phyloP scores from a whole-genome alignment of 257 asterid genomes.

The Verbena officinalis region DNA sequence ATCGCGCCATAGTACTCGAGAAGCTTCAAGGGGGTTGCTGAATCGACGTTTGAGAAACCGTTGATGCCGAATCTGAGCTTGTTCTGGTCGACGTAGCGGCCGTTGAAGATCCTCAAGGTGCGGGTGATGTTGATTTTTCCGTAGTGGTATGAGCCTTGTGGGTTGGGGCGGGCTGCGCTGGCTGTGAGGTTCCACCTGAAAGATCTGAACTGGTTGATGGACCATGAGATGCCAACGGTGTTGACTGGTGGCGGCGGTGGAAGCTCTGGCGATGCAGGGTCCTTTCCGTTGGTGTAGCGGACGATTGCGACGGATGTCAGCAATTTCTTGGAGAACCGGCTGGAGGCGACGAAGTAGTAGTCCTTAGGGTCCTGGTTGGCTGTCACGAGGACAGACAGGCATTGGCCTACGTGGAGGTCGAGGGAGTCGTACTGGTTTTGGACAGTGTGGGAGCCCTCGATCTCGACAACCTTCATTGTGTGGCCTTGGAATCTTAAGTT shows the following conservation, averaged over 20 bases:
- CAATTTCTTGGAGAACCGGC: conserved; percentile 36
- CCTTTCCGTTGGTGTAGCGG: conserved; percentile 42
- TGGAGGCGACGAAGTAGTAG: conserved; percentile 47
- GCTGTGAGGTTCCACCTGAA: conserved; percentile 41
- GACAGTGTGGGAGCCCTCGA: conserved; percentile 60
- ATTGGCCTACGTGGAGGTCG: conserved; percentile 58
- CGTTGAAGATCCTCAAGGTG: conserved; percentile 31
- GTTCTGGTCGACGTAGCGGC: conserved; percentile 12
- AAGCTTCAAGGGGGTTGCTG: conserved; percentile 34
- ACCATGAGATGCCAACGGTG: conserved; percentile 34
- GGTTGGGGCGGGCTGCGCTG: conserved; percentile 46
- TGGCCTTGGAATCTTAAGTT: conserved; percentile 55
- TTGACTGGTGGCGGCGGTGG: conserved; percentile 38
- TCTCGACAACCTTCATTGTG: conserved; percentile 44
- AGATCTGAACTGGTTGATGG: conserved; percentile 35
- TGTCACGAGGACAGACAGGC: conserved; percentile 48
- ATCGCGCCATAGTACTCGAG: conserved; percentile 28
- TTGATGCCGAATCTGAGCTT: conserved; percentile 38
- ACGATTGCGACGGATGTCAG: conserved; percentile 32
- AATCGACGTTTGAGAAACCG: conserved; percentile 31
- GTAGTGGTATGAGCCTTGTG: conserved; percentile 41
- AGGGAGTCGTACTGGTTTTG: conserved; percentile 49
- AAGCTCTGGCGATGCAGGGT: conserved; percentile 37
- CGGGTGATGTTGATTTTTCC: conserved; percentile 43
- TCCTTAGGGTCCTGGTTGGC: conserved; percentile 52